Base-by-base conservation (phyloP, 495 filamentous ascomycete genomes). In the Zalerion maritima region DNA sequence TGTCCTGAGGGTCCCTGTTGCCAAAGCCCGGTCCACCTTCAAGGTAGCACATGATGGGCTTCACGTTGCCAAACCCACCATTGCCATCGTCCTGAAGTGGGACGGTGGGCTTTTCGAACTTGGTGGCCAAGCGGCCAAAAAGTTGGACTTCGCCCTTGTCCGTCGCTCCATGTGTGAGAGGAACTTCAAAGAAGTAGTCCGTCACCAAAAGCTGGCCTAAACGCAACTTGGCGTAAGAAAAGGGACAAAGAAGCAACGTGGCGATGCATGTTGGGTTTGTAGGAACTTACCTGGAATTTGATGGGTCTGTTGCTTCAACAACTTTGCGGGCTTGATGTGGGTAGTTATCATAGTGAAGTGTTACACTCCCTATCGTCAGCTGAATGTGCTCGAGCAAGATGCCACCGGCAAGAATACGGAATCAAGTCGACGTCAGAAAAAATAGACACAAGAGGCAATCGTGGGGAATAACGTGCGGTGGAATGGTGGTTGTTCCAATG, bases 161-260 rank as follows among this genome's bases (percentile, higher is more conserved):
- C 11, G 73, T 78, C n/a, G 67, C 66, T 34, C 59, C 47, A 49
- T 91, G 73, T 49, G 89, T 78, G 29, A 72, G 56, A 19, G 84
- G 82, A 6, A 93, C 82, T 41, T 83, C 71, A 45, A 93, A 93
- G 58, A 82, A 78, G 32, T 83, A 63, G 47, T 92, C 84, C 2
- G 73, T 75, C 25, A 91, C 67, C 24, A 66, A 66, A 6, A 92
- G 57, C 46, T 75, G 80, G 18, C 83, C 84, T 83, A n/a, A n/a
- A n/a, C n/a, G n/a, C n/a, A n/a, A n/a, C n/a, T n/a, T n/a, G n/a
- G n/a, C n/a, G n/a, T n/a, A n/a, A n/a, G n/a, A n/a, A n/a, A n/a
- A n/a, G 26, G 21, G 10, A 17, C 11, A 33, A n/a, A 2, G 17
- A 33, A 24, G 15, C 8, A 17, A 29, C 17, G 18, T 26, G 17